These are phyloP conservation scores for Sporothrix globosa DNA, from an alignment of 2,329 filamentous ascomycete genomes.

Conservation along the genomic window DNA sequence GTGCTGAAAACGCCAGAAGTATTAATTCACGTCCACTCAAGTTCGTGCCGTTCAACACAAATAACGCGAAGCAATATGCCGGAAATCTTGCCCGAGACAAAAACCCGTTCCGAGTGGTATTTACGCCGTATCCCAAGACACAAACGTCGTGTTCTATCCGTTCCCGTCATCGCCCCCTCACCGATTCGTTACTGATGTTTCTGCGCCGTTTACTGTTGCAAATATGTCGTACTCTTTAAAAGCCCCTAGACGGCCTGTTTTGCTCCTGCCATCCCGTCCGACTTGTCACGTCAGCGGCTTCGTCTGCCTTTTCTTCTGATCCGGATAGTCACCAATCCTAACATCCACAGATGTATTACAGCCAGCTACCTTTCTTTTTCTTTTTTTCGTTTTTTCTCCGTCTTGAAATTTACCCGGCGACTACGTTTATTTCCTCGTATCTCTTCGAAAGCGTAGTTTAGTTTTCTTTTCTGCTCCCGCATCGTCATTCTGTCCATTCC, in stretches of 20 bases:
- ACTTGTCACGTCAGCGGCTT: neutral
- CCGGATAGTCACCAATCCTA: neutral
- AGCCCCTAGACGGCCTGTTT: neutral
- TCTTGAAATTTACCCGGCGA: no score
- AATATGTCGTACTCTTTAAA: no score
- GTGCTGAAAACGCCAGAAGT: no score
- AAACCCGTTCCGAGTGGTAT: neutral
- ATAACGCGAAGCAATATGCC: neutral
- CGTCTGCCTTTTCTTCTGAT: neutral
- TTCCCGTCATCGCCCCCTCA: neutral
- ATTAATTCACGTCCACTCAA: neutral
- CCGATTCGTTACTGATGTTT: neutral
- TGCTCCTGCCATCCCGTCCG: neutral
- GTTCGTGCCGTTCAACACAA: neutral
- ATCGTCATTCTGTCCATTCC: neutral
- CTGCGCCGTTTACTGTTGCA: neutral
- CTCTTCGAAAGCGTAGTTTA: neutral
- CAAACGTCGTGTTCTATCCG: neutral
- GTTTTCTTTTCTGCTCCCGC: neutral
- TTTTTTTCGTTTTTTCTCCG: neutral
- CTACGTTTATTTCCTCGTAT: neutral
- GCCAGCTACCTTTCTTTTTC: neutral
- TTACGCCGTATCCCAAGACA: neutral
- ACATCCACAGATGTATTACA: neutral
- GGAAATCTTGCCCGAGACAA: conserved; percentile 15